Base-by-base conservation (phyloP, 345 rosid genomes). In the Limnanthes douglasii region DNA sequence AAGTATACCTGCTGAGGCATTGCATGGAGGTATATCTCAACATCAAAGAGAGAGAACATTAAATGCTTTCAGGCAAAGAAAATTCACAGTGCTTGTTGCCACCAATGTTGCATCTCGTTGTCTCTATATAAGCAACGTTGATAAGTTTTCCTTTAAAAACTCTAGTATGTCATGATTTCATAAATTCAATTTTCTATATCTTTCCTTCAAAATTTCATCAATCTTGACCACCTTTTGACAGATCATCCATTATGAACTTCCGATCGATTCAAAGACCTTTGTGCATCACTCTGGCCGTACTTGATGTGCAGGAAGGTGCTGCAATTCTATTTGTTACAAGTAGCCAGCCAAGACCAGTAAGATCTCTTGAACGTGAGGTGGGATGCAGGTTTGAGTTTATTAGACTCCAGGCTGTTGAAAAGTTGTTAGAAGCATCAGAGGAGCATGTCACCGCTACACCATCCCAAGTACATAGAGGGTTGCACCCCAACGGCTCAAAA, bases 261-360 rank as follows among this genome's bases (percentile, higher is more conserved):
- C 92, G 19, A 78, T 73, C 54, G 92, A 71, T 49, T 59, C 84
- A 3, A 84, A 78, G 50, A 69, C 84, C 31, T 78, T 78, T 68
- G 92, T 78, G 44, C 92, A 78, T 48, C 80, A 84, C 35, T 78
- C 92, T 40, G 92, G 84, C 11, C 84, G 84, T 49, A 78, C 92
- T 37, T 83, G 92, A 20, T 80, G 84, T 20, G 92, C 84, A 3
- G 92, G 92, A 65, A 66, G 92, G 92, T 45, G 59, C 64, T 56
- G 75, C 84, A 19, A 52, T 78, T 55, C 49, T 78, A 42, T 60
- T 78, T 83, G 66, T 39, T 49, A 73, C 73, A 3, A 60, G 48
- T 50, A 74, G 55, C 60, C 92, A 78, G 56, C 68, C 73, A 57
- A 68, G 78, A 46, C 70, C 80, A 5, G 75, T 78, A 17, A 57